A percentile compares a stretch with the other conserved stretches of the same genome.
Conservation (phyloP, 2,329 filamentous ascomycete genomes). For the Hawksworthiomyces lignivorus region DNA sequence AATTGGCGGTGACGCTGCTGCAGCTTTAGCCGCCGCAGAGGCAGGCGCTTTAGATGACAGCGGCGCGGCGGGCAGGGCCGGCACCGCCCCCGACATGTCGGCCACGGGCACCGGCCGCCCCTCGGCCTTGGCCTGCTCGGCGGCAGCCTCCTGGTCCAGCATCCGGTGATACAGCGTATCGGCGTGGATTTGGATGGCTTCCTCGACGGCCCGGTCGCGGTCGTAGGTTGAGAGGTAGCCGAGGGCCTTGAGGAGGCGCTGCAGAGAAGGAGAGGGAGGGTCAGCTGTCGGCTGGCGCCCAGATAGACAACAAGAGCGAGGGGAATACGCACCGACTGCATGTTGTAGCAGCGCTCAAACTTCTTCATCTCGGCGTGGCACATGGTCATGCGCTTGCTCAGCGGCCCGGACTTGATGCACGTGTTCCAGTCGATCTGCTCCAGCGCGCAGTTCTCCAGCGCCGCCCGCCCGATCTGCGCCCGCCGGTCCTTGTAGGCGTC, state of each 20-base stretch:
- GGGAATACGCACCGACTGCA: constrained; percentile 60
- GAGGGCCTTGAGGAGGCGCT: constrained; percentile 83
- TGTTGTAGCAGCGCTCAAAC: constrained; percentile 82
- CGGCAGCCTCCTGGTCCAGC: constrained; percentile 68
- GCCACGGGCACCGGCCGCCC: constrained; percentile 44
- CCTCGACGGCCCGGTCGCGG: constrained; percentile 61
- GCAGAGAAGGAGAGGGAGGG: not conserved
- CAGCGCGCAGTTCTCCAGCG: constrained; percentile 86
- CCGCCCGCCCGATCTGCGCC: constrained; percentile 67
- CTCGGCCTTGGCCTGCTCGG: constrained; percentile 60
- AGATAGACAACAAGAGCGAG: too few relatives aligned
- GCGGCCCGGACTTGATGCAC: constrained; percentile 70
- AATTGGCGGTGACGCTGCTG: constrained; percentile 20
- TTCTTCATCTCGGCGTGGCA: constrained; percentile 68
- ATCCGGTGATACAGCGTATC: constrained; percentile 85
- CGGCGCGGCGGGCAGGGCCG: constrained; percentile 44
- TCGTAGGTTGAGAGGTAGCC: constrained; percentile 71
- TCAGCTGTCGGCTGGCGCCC: too few relatives aligned
- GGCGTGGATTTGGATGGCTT: constrained; percentile 91
- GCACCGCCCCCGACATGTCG: constrained; percentile 7
- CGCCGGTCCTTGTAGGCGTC: constrained; percentile 79
- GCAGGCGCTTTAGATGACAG: constrained; percentile 28
- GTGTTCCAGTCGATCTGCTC: constrained; percentile 77
- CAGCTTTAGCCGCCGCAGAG: constrained; percentile 13
- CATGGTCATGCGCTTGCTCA: constrained; percentile 64